These are phyloP conservation scores for Taiwanofungus camphoratus DNA, from an alignment of 1,284 basidiomycete genomes.

Conservation along the genomic window DNA sequence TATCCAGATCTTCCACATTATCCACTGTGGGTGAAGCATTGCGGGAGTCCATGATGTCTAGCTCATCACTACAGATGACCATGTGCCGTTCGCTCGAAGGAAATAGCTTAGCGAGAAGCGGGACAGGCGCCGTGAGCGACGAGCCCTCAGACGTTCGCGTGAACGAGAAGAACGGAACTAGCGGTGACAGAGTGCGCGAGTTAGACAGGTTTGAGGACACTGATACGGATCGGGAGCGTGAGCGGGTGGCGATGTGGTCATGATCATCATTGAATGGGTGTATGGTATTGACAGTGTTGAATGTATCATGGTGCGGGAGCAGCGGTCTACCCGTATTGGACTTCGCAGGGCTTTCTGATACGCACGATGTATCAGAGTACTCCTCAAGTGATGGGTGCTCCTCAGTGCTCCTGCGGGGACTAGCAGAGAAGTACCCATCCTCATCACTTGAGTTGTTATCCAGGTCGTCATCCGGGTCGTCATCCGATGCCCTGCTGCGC, in stretches of 20 bases:
- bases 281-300: slow-evolving; percentile 6
- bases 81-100: slow-evolving; percentile 63
- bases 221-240: slow-evolving; percentile 14
- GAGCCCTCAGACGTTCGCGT: slow-evolving; percentile 72
- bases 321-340: slow-evolving; percentile 3
- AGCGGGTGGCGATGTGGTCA: not conserved
- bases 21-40: slow-evolving; percentile 33
- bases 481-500: slow-evolving; percentile 8
- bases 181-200: slow-evolving; percentile 13
- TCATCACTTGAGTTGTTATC: slow-evolving; percentile 14
- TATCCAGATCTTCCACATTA: slow-evolving; percentile 28
- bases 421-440: slow-evolving; percentile 10
- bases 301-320: slow-evolving; percentile 13
- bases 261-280: not conserved
- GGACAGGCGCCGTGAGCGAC: slow-evolving; percentile 61
- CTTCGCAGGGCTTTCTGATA: not conserved
- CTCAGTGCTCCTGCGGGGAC: not conserved
- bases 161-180: slow-evolving; percentile 68
- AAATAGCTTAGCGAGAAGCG: slow-evolving; percentile 58
- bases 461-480: slow-evolving; percentile 7
- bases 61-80: slow-evolving; percentile 64
- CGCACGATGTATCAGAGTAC: not conserved
- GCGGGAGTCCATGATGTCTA: slow-evolving; percentile 50
- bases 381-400: not conserved
- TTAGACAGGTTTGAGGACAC: slow-evolving; percentile 13